These are phyloP conservation scores for Pseudotsuga menziesii DNA, from an alignment of 75 land plant genomes.

Conservation along the genomic window DNA sequence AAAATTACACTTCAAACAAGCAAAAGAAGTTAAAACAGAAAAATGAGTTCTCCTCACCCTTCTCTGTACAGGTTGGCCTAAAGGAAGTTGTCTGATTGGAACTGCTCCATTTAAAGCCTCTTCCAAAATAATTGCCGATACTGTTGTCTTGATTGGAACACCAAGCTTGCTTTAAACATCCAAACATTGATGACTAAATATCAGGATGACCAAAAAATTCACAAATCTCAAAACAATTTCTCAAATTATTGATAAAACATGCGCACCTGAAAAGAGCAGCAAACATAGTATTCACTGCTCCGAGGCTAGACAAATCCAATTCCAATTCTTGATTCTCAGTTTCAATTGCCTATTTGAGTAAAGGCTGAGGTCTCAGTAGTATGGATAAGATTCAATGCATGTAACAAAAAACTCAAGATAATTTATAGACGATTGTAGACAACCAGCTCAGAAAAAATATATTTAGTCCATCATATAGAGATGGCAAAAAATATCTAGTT, in stretches of 20 bases:
- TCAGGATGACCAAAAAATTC: background rate
- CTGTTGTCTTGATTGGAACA: conserved; percentile 83
- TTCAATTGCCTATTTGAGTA: conserved; percentile 60
- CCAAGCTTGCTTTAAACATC: conserved; percentile 53
- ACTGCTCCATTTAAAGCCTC: conserved; percentile 81
- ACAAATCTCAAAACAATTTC: conserved; percentile 6
- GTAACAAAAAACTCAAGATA: background rate
- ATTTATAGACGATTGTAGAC: background rate
- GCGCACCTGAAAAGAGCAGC: conserved; percentile 87
- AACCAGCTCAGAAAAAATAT: background rate
- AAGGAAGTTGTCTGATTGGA: conserved; percentile 40
- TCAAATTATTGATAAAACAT: background rate
- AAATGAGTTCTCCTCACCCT: conserved; percentile 38
- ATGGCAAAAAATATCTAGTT: background rate
- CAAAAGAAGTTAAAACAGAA: background rate
- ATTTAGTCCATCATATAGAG: background rate
- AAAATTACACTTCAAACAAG: background rate
- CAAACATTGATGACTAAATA: background rate
- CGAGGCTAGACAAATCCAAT: conserved; percentile 80
- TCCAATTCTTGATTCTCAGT: conserved; percentile 74
- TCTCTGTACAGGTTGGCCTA: conserved; percentile 48
- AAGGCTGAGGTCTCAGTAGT: conserved; percentile 5
- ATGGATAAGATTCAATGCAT: background rate
- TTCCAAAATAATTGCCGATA: conserved; percentile 76
- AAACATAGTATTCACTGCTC: conserved; percentile 84